Conservation (phyloP, 495 filamentous ascomycete species). For the Penicillium tannophilum region DNA sequence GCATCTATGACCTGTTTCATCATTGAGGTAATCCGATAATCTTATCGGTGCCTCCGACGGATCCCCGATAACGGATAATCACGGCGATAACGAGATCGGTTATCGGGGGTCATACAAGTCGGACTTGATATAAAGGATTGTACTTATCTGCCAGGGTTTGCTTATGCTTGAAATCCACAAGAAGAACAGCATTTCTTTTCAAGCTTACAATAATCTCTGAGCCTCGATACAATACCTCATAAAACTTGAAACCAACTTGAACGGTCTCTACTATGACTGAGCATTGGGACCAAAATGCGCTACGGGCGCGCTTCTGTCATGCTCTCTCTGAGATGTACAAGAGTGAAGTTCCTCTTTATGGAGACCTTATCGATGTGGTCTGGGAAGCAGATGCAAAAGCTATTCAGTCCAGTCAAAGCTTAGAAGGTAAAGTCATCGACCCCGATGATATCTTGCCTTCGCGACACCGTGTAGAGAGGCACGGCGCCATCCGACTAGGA, state of each 20-base stretch:
- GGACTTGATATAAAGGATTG: not conserved
- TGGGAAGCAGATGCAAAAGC: slow-evolving; percentile 32
- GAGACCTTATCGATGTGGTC: slow-evolving; percentile 38
- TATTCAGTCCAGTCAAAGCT: slow-evolving; percentile 19
- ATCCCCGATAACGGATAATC: slow-evolving; percentile 26
- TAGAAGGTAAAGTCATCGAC: slow-evolving; percentile 11
- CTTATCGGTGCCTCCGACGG: slow-evolving; percentile 2
- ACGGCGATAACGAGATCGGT: slow-evolving; percentile 14
- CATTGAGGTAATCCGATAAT: not conserved
- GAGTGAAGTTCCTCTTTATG: slow-evolving; percentile 44
- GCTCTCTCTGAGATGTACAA: slow-evolving; percentile 46
- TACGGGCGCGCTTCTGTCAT: slow-evolving; percentile 37
- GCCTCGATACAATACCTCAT: not conserved
- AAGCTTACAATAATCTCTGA: not conserved
- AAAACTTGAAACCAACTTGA: not conserved
- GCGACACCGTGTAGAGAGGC: slow-evolving; percentile 41
- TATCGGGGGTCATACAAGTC: slow-evolving; percentile 3
- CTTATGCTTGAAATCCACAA: not conserved
- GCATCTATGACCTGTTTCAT: not conserved
- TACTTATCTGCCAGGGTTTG: not conserved
- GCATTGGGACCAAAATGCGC: slow-evolving; percentile 26
- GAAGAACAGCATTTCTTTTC: not conserved
- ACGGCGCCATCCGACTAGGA: slow-evolving; percentile 48
- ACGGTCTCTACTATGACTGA: slow-evolving; percentile 13
- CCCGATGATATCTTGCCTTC: slow-evolving; percentile 32